phyloP scores from a whole-genome alignment of 441 rosid species.

The Kokia cookei region DNA sequence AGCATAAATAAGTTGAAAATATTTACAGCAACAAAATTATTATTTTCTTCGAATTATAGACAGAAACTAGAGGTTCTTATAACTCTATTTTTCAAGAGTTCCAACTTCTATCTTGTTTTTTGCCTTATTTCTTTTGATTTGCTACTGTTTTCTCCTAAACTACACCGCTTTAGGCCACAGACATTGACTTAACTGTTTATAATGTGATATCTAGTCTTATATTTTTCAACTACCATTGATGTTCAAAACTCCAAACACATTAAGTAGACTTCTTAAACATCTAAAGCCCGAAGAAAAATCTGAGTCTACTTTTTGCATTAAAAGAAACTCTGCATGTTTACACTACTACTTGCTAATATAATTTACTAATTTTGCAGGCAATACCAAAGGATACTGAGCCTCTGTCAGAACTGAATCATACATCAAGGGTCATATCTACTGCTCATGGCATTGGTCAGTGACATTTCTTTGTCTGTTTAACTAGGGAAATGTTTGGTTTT shows the following conservation, averaged over 20 bases:
- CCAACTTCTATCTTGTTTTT: neutral
- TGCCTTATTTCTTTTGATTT: neutral
- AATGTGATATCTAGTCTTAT: neutral
- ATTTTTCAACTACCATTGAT: neutral
- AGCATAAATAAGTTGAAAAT: neutral
- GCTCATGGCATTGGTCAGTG: slow-evolving; percentile 33
- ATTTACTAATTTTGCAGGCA: slow-evolving; percentile 38
- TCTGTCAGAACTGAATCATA: slow-evolving; percentile 19
- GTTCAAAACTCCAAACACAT: neutral
- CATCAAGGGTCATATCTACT: slow-evolving; percentile 16
- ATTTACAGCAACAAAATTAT: neutral
- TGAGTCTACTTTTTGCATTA: neutral
- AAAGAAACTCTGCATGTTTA: neutral
- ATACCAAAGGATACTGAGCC: slow-evolving; percentile 44
- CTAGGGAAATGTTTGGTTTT: neutral
- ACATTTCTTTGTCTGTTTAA: neutral
- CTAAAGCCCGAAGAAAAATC: neutral
- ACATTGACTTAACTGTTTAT: neutral
- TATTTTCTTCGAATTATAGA: neutral
- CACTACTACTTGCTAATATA: neutral
- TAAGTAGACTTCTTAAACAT: neutral
- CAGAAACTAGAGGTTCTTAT: neutral
- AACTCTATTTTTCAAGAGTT: neutral
- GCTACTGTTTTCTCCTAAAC: neutral
- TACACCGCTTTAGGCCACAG: neutral